Percentiles rank a stretch among this genome's conserved stretches.
Evolutionary conservation across 140 eudicot species (phyloP).

Genomic region (Oenanthe javanica): DNA sequence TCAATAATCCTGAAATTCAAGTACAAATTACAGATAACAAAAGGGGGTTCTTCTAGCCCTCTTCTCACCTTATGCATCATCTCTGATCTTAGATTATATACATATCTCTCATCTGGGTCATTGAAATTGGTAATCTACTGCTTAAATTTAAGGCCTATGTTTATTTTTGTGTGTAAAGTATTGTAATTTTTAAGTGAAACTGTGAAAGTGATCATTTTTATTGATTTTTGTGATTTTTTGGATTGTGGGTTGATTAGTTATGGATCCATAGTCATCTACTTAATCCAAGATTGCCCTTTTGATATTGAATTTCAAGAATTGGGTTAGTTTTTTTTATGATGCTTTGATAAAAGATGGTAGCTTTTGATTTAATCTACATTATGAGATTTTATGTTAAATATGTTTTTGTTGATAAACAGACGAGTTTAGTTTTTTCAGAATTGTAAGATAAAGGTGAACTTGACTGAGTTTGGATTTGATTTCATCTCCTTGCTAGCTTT

Average conservation of each 20-base stretch:
- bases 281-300: not conserved
- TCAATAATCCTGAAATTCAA: not conserved
- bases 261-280: not conserved
- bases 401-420: slow-evolving; percentile 12
- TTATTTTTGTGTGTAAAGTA: not conserved
- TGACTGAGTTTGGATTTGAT: not conserved
- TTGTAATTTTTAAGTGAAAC: not conserved
- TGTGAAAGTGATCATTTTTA: not conserved
- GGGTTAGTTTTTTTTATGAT: slow-evolving; percentile 28
- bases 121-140: not conserved
- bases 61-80: slow-evolving; percentile 39
- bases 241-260: not conserved
- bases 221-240: not conserved
- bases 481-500: not conserved
- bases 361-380: slow-evolving; percentile 30
- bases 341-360: slow-evolving; percentile 10
- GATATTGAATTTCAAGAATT: not conserved
- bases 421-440: not conserved
- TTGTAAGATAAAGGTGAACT: not conserved
- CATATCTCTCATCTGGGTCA: slow-evolving; percentile 24
- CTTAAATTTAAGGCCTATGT: not conserved
- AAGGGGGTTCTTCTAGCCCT: slow-evolving; percentile 44
- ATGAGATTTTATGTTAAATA: slow-evolving; percentile 4
- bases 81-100: slow-evolving; percentile 51
- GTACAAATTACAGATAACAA: slow-evolving; percentile 13